These are phyloP conservation scores for Pseudisothecium myosuroides DNA, from an alignment of 225 moss, liverwort and hornwort genomes.

Conservation along the genomic window DNA sequence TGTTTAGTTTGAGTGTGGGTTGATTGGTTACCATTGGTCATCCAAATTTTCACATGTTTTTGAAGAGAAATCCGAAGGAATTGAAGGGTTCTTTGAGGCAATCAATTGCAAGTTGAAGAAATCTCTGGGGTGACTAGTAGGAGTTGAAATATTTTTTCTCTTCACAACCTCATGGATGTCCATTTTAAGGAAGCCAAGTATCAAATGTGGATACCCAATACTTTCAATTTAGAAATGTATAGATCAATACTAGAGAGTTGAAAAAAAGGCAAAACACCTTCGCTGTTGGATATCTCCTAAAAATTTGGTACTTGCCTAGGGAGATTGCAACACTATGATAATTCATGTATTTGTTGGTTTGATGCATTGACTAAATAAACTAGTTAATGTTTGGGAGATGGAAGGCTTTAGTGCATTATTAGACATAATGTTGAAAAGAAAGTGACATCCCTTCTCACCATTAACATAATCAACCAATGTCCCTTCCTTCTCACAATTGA, in stretches of 20 bases:
- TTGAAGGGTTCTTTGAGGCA: not conserved
- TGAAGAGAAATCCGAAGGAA: not conserved
- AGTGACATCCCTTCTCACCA: too few relatives aligned
- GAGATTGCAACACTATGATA: accelerated
- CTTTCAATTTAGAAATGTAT: not conserved
- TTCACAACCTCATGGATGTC: accelerated
- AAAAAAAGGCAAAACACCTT: accelerated
- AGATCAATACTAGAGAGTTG: accelerated
- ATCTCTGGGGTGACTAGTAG: accelerated
- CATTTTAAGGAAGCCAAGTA: accelerated
- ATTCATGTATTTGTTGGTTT: accelerated
- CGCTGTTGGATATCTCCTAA: accelerated
- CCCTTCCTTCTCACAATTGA: not conserved
- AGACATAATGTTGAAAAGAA: not conserved
- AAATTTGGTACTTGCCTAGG: accelerated
- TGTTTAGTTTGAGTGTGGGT: too few relatives aligned
- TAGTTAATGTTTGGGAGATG: not conserved
- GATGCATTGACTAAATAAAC: not conserved
- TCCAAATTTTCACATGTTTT: too few relatives aligned
- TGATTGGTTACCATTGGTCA: too few relatives aligned
- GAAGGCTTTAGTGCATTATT: not conserved
- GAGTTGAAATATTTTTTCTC: not conserved
- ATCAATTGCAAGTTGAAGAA: accelerated
- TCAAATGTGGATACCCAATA: accelerated
- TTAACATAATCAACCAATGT: not conserved